phyloP scores from a whole-genome alignment of 495 filamentous ascomycete species.

The Parachaetomium inaequale region DNA sequence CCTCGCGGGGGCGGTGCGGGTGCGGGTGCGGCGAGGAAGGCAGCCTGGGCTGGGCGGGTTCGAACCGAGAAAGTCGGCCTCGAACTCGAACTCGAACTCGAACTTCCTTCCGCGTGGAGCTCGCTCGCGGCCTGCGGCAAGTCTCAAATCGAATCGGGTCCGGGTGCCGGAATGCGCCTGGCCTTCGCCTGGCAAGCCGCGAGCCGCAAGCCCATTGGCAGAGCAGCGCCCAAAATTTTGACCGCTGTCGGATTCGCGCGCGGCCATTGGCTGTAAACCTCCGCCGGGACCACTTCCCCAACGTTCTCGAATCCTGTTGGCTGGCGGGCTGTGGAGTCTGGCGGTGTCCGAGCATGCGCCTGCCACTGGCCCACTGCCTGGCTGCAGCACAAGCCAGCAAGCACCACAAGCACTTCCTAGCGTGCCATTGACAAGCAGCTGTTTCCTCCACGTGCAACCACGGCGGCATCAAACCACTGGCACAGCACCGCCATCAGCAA shows the following conservation, averaged over 20 bases:
- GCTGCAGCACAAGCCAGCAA: no score
- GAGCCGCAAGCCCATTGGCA: constrained; percentile 10
- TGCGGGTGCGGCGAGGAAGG: constrained; percentile 3
- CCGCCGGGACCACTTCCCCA: constrained; percentile 4
- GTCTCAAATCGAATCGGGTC: constrained; percentile 19
- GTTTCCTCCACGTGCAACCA: no score
- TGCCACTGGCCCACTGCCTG: no score
- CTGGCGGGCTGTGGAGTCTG: not conserved
- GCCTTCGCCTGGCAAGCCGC: not conserved
- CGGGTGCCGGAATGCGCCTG: constrained; percentile 23
- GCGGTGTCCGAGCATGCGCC: no score
- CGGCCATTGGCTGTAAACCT: constrained; percentile 17
- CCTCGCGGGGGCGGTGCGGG: constrained; percentile 7
- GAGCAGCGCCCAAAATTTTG: constrained; percentile 21
- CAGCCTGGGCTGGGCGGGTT: not conserved
- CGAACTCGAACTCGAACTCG: not conserved
- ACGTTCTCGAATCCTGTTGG: not conserved
- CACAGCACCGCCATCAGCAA: no score
- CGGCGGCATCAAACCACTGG: no score
- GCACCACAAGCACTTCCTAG: no score
- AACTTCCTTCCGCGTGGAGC: not conserved
- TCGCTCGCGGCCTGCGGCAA: not conserved
- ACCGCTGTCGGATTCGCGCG: not conserved
- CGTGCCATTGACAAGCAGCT: no score
- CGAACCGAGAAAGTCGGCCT: no score